These are phyloP conservation scores for Diaporthe vaccinii DNA, from an alignment of 2,329 filamentous ascomycete genomes.

Conservation along the genomic window DNA sequence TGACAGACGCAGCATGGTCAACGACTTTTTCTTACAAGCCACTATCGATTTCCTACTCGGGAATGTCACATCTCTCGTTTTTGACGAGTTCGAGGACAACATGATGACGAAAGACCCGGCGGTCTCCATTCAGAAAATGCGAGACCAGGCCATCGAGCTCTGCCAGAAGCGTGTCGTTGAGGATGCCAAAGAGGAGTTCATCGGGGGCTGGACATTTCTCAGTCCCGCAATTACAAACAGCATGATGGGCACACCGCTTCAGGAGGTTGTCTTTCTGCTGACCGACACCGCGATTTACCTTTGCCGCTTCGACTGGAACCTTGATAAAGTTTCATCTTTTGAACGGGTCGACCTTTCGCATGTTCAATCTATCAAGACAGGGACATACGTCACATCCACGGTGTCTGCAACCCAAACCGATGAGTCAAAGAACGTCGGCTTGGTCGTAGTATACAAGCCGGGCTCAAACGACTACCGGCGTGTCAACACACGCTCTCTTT, in stretches of 20 bases:
- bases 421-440: slow-evolving; percentile 83
- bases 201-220: slow-evolving; percentile 90
- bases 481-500: slow-evolving; percentile 88
- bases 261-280: slow-evolving; percentile 88
- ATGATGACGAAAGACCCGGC: slow-evolving; percentile 95
- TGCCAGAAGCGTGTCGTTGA: slow-evolving; percentile 89
- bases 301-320: slow-evolving; percentile 93
- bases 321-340: slow-evolving; percentile 94
- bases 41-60: slow-evolving; percentile 95
- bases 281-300: slow-evolving; percentile 89
- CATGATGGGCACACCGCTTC: slow-evolving; percentile 79
- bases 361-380: slow-evolving; percentile 79
- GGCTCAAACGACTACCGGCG: slow-evolving; percentile 79
- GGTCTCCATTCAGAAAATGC: slow-evolving; percentile 85
- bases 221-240: slow-evolving; percentile 81
- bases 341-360: slow-evolving; percentile 85
- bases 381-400: slow-evolving; percentile 92
- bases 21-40: slow-evolving; percentile 96
- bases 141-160: slow-evolving; percentile 90
- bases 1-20: slow-evolving; percentile 82
- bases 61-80: slow-evolving; percentile 86
- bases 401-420: slow-evolving; percentile 83
- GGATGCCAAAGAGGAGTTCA: slow-evolving; percentile 85
- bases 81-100: slow-evolving; percentile 93
- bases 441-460: slow-evolving; percentile 83